Evolutionary conservation across 2,329 filamentous ascomycete species (phyloP).

Genomic region (Penicillium brevicompactum): DNA sequence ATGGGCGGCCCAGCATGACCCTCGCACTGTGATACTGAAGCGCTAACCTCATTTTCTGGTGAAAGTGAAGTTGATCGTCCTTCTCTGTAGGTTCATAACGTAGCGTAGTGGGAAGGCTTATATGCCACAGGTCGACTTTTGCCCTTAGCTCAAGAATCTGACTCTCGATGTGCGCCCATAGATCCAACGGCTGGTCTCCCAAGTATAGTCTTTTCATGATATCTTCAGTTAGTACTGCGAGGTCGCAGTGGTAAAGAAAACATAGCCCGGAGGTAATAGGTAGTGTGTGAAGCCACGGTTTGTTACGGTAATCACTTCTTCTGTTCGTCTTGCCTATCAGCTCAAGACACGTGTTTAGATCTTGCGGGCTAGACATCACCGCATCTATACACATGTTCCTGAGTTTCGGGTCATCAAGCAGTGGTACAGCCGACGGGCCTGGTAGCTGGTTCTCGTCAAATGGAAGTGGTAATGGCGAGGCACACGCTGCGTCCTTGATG

Average conservation of each 20-base stretch:
- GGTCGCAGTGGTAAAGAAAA: constrained; percentile 43
- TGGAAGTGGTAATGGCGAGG: constrained; percentile 45
- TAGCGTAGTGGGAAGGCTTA: constrained; percentile 38
- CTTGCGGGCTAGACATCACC: constrained; percentile 32
- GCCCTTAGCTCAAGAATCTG: constrained; percentile 41
- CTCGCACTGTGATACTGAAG: constrained; percentile 49
- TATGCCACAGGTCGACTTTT: constrained; percentile 42
- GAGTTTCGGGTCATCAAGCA: constrained; percentile 33
- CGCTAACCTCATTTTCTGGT: constrained; percentile 43
- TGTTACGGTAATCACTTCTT: constrained; percentile 3
- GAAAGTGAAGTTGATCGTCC: constrained; percentile 36
- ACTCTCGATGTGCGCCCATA: constrained; percentile 45
- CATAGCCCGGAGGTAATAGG: constrained; percentile 38
- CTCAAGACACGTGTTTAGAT: no score
- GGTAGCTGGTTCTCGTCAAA: constrained; percentile 44
- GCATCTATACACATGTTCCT: constrained; percentile 35
- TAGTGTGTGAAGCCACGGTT: constrained; percentile 40
- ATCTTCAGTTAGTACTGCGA: constrained; percentile 42
- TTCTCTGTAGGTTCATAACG: constrained; percentile 41
- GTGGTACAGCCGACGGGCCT: constrained; percentile 33
- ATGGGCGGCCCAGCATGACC: constrained; percentile 48
- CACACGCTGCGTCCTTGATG: constrained; percentile 46
- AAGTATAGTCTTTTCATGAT: constrained; percentile 47
- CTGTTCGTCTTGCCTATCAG: no score
- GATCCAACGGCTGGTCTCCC: constrained; percentile 40